Conservation (phyloP, 2,329 filamentous ascomycete genomes). For the Cercospora beticola region DNA sequence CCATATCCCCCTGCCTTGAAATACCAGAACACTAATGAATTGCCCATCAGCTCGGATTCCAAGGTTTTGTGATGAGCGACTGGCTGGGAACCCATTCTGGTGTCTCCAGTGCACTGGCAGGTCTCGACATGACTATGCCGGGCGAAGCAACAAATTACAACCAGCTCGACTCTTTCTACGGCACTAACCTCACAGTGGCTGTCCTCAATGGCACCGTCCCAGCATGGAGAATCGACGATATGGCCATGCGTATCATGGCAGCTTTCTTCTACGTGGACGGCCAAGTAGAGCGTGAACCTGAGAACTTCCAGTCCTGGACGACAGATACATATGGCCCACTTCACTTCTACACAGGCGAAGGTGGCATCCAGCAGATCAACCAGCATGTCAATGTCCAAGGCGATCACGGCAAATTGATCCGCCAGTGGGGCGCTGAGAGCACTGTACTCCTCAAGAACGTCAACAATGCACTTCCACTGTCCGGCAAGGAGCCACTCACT, state of each 20-base stretch:
- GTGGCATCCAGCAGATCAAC: slow-evolving; percentile 64
- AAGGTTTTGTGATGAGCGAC: slow-evolving; percentile 52
- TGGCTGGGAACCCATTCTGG: slow-evolving; percentile 42
- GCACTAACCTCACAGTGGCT: slow-evolving; percentile 35
- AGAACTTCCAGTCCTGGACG: slow-evolving; percentile 49
- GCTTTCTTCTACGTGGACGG: slow-evolving; percentile 52
- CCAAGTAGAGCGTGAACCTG: slow-evolving; percentile 49
- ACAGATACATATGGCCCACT: slow-evolving; percentile 63
- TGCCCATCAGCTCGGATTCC: slow-evolving; percentile 58
- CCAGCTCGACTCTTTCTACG: slow-evolving; percentile 65
- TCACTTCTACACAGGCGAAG: slow-evolving; percentile 61
- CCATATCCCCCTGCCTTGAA: slow-evolving; percentile 55
- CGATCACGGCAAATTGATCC: slow-evolving; percentile 70
- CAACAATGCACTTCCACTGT: slow-evolving; percentile 55
- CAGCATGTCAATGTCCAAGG: slow-evolving; percentile 75
- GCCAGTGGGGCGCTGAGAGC: slow-evolving; percentile 57
- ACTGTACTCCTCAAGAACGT: slow-evolving; percentile 64
- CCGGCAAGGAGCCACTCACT: slow-evolving; percentile 47
- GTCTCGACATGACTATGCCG: slow-evolving; percentile 39
- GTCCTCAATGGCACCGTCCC: slow-evolving; percentile 37
- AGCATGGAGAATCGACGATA: slow-evolving; percentile 36
- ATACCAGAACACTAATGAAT: slow-evolving; percentile 53
- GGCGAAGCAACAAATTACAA: slow-evolving; percentile 70
- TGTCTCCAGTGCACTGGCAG: slow-evolving; percentile 32
- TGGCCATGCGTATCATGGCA: slow-evolving; percentile 36